Base-by-base conservation (phyloP, 1,284 basidiomycete genomes). In the Ustilago esculenta region DNA sequence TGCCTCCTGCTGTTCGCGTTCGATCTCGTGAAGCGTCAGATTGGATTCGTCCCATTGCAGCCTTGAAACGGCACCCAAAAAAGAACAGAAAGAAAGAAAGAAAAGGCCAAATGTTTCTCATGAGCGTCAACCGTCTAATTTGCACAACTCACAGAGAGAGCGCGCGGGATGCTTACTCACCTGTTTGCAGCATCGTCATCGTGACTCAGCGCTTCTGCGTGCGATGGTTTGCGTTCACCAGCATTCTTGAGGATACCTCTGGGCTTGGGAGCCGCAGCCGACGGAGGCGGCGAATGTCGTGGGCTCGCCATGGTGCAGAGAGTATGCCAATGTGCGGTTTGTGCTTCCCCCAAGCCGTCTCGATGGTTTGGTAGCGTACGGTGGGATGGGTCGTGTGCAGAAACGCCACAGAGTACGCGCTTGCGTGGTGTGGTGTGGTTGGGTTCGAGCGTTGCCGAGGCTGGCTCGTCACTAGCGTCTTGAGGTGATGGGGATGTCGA, bases 41-140 rank as follows among this genome's bases (percentile, higher is more conserved):
- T 81, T 81, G 36, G 69, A 46, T 50, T 81, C 80, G 53, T 81
- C 80, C 80, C 80, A 81, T 25, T 76, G 74, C 20, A 81, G 65
- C 29, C 71, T 72, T 29, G n/a, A n/a, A n/a, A n/a, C n/a, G n/a
- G n/a, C n/a, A n/a, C n/a, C n/a, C n/a, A n/a, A n/a, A n/a, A n/a
- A n/a, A n/a, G n/a, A n/a, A n/a, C n/a, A 15, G 3, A 12, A 9
- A 7, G 36, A 12, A 34, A 5, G 12, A 34, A 29, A 29, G 6
- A 6, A 12, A 29, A 29, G 27, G 7, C 7, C 9, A 35, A 35
- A 15, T 7, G 33, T 6, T 5, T 15, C n/a, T 14, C 20, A 2
- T 21, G 2, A 17, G n/a, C 11, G 27, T n/a, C n/a, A n/a, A n/a
- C n/a, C n/a, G n/a, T n/a, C n/a, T n/a, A n/a, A n/a, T n/a, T n/a